These are phyloP conservation scores for Arxiozyma heterogenica DNA, from an alignment of 1,139 yeast genomes.

Conservation along the genomic window DNA sequence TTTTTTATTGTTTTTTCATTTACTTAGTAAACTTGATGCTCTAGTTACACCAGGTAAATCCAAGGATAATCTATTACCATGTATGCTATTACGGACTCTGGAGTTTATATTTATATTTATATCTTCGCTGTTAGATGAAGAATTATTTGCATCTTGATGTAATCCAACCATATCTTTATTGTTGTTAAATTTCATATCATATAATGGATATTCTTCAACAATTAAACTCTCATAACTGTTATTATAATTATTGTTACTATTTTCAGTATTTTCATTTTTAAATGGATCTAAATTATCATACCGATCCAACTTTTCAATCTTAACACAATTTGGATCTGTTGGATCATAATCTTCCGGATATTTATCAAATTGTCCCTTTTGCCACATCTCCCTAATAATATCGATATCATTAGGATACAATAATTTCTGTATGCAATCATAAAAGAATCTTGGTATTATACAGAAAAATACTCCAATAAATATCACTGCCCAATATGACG, in stretches of 20 bases:
- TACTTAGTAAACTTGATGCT: slow-evolving; percentile 25
- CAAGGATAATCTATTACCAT: slow-evolving; percentile 27
- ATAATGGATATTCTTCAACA: slow-evolving; percentile 1
- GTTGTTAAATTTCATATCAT: neutral
- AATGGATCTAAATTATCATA: neutral
- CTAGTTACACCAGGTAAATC: slow-evolving; percentile 35
- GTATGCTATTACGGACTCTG: neutral
- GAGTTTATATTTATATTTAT: neutral
- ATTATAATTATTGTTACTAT: slow-evolving; percentile 1
- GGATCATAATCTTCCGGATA: slow-evolving; percentile 57
- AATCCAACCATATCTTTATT: neutral
- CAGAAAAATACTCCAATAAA: slow-evolving; percentile 65
- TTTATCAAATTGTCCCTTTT: slow-evolving; percentile 48
- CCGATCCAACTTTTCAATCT: neutral
- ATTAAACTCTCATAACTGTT: slow-evolving; percentile 1
- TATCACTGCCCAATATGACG: slow-evolving; percentile 74
- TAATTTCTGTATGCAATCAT: slow-evolving; percentile 52
- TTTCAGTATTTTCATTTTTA: slow-evolving; percentile 2
- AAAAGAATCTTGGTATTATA: slow-evolving; percentile 66
- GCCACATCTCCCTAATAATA: slow-evolving; percentile 69
- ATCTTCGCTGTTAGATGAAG: neutral
- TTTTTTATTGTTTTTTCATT: neutral
- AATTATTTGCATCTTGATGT: neutral
- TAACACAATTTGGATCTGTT: slow-evolving; percentile 40
- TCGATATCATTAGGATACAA: slow-evolving; percentile 73